Evolutionary conservation across 2,329 filamentous ascomycete species (phyloP).

Genomic region (Capronia epimyces): DNA sequence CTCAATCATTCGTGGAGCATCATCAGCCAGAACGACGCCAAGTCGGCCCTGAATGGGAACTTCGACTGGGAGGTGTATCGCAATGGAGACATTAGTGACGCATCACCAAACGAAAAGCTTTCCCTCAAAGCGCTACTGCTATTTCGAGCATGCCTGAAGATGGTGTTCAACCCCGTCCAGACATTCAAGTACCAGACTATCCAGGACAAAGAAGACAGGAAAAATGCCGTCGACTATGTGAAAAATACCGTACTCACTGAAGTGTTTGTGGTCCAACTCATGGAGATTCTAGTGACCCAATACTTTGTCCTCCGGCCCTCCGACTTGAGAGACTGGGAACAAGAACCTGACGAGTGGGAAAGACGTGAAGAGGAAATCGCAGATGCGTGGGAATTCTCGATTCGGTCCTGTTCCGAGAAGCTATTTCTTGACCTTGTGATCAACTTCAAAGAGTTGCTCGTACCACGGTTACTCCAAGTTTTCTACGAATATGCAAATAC

Average conservation of each 20-base stretch:
- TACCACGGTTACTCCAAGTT: slow-evolving; percentile 72
- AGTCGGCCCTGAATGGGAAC: slow-evolving; percentile 17
- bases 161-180: slow-evolving; percentile 73
- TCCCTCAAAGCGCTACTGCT: slow-evolving; percentile 78
- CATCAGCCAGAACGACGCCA: slow-evolving; percentile 45
- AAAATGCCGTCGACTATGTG: slow-evolving; percentile 61
- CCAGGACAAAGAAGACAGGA: slow-evolving; percentile 70
- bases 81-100: slow-evolving; percentile 43
- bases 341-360: slow-evolving; percentile 94
- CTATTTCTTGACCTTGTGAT: slow-evolving; percentile 87
- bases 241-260: slow-evolving; percentile 70
- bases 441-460: slow-evolving; percentile 76
- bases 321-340: slow-evolving; percentile 87
- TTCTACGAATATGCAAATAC: slow-evolving; percentile 71
- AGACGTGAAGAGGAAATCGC: slow-evolving; percentile 77
- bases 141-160: slow-evolving; percentile 74
- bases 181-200: slow-evolving; percentile 77
- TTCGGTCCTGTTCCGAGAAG: slow-evolving; percentile 88
- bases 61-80: slow-evolving; percentile 40
- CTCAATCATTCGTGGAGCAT: slow-evolving; percentile 81
- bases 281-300: slow-evolving; percentile 76
- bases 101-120: slow-evolving; percentile 66
- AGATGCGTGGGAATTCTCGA: slow-evolving; percentile 85
- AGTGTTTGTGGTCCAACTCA: slow-evolving; percentile 71
- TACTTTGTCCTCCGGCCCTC: slow-evolving; percentile 81